Percentiles rank a stretch among this genome's conserved stretches.
Conservation (phyloP, 1,284 basidiomycete species). For the Cryptococcus depauperatus region DNA sequence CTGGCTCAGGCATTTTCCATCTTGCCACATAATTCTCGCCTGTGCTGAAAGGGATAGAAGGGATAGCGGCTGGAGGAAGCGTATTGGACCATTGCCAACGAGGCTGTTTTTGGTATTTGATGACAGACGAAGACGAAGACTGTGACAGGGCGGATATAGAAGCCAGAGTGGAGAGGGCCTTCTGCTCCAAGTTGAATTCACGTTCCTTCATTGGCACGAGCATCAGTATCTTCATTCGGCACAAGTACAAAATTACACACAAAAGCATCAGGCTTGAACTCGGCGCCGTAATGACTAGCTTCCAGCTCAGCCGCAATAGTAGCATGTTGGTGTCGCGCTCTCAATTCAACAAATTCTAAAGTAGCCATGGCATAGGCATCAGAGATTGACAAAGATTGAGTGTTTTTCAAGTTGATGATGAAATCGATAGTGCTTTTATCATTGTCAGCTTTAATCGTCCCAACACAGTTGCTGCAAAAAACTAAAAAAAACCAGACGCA, state of each 20-base stretch:
- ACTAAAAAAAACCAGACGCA: constrained; percentile 48
- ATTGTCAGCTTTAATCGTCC: not conserved
- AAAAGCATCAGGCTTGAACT: constrained; percentile 34
- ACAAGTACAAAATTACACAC: constrained; percentile 22
- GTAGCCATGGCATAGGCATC: constrained; percentile 72
- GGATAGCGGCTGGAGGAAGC: constrained; percentile 13
- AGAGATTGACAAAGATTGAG: constrained; percentile 60
- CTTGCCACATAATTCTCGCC: constrained; percentile 31
- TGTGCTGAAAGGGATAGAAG: constrained; percentile 25
- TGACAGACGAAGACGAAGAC: constrained; percentile 4
- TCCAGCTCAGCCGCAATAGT: constrained; percentile 69
- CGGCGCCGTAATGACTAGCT: constrained; percentile 66
- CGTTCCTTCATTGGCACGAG: constrained; percentile 20
- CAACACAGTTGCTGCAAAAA: not conserved
- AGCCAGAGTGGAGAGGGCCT: constrained; percentile 16
- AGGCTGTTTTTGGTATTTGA: constrained; percentile 23
- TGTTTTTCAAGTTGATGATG: constrained; percentile 64
- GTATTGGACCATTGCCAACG: constrained; percentile 34
- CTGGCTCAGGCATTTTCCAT: constrained; percentile 31
- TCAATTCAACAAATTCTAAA: constrained; percentile 76
- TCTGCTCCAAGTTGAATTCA: constrained; percentile 24
- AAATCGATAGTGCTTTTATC: constrained; percentile 65
- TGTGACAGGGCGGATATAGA: constrained; percentile 8
- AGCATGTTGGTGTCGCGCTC: constrained; percentile 74
- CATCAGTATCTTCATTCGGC: not conserved